A percentile compares a stretch with the other conserved stretches of the same genome.
phyloP scores from a whole-genome alignment of 2,329 filamentous ascomycete species.

The Colletotrichum karsti region DNA sequence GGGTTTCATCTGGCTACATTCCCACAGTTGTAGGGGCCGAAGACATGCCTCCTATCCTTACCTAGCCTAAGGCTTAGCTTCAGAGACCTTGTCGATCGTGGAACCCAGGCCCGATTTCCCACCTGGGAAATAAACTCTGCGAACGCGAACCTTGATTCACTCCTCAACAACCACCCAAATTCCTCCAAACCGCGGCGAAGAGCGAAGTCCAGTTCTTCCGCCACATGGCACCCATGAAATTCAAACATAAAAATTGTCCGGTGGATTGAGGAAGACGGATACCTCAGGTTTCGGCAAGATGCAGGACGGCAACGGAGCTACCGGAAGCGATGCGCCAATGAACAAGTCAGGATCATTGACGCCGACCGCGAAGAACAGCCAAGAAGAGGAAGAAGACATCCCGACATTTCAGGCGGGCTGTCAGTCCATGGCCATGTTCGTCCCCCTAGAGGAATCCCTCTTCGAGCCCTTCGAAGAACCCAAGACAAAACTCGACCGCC shows the following conservation, averaged over 20 bases:
- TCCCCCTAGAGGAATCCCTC: slow-evolving; percentile 41
- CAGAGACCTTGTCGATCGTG: not conserved
- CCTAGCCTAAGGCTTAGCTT: too few relatives aligned
- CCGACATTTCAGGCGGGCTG: slow-evolving; percentile 33
- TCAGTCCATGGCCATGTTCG: slow-evolving; percentile 37
- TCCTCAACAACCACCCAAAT: not conserved
- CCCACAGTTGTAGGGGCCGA: too few relatives aligned
- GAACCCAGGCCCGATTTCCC: not conserved
- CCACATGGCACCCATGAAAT: not conserved
- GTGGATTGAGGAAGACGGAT: not conserved
- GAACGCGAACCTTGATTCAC: not conserved
- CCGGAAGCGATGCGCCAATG: not conserved
- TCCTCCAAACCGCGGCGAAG: not conserved
- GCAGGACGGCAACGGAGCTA: not conserved
- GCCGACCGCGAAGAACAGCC: not conserved
- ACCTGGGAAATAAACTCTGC: not conserved
- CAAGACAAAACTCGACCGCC: slow-evolving; percentile 36
- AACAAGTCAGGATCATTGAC: not conserved
- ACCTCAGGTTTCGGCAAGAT: not conserved
- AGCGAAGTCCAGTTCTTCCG: not conserved
- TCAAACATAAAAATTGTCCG: not conserved
- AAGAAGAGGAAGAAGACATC: slow-evolving; percentile 29
- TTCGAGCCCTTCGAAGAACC: slow-evolving; percentile 35
- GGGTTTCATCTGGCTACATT: too few relatives aligned
- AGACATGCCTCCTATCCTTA: too few relatives aligned